Evolutionary conservation across 2,329 filamentous ascomycete genomes (phyloP).

Genomic region (Claviceps maximensis): DNA sequence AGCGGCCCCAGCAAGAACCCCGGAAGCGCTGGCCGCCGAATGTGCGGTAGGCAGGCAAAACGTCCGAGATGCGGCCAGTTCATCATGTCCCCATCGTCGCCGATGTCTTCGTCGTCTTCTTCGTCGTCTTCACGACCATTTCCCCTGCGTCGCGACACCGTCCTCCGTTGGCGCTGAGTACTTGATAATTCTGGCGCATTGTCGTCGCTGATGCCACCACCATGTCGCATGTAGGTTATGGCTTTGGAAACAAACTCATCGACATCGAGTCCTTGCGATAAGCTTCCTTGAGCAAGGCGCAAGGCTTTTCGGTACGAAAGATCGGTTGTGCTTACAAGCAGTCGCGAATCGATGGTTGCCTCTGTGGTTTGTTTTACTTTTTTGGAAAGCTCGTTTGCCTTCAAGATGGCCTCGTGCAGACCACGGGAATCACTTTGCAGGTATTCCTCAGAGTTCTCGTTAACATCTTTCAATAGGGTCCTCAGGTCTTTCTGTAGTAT

Average conservation of each 20-base stretch:
- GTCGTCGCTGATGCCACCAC: slow-evolving; percentile 39
- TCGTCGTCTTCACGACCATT: slow-evolving; percentile 40
- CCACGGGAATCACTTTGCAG: slow-evolving; percentile 51
- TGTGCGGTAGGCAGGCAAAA: slow-evolving; percentile 60
- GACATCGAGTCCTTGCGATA: slow-evolving; percentile 65
- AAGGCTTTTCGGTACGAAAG: slow-evolving; percentile 66
- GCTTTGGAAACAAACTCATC: slow-evolving; percentile 89
- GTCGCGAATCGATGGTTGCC: slow-evolving; percentile 78
- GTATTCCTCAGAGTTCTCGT: slow-evolving; percentile 63
- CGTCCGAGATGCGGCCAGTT: slow-evolving; percentile 80
- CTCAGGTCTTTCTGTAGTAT: slow-evolving; percentile 56
- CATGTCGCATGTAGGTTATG: slow-evolving; percentile 72
- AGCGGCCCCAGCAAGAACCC: slow-evolving; percentile 82
- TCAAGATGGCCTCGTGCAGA: slow-evolving; percentile 50
- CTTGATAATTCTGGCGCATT: slow-evolving; percentile 36
- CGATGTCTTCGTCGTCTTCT: slow-evolving; percentile 42
- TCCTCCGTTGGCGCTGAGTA: slow-evolving; percentile 33
- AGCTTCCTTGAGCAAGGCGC: slow-evolving; percentile 59
- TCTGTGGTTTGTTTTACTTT: slow-evolving; percentile 79
- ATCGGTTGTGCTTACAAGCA: slow-evolving; percentile 70
- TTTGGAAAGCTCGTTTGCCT: slow-evolving; percentile 51
- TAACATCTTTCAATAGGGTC: slow-evolving; percentile 44
- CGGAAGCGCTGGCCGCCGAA: slow-evolving; percentile 60
- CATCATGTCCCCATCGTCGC: slow-evolving; percentile 62
- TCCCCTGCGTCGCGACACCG: slow-evolving; percentile 13